phyloP scores from a whole-genome alignment of 257 asterid species.

The Linaria vulgaris region DNA sequence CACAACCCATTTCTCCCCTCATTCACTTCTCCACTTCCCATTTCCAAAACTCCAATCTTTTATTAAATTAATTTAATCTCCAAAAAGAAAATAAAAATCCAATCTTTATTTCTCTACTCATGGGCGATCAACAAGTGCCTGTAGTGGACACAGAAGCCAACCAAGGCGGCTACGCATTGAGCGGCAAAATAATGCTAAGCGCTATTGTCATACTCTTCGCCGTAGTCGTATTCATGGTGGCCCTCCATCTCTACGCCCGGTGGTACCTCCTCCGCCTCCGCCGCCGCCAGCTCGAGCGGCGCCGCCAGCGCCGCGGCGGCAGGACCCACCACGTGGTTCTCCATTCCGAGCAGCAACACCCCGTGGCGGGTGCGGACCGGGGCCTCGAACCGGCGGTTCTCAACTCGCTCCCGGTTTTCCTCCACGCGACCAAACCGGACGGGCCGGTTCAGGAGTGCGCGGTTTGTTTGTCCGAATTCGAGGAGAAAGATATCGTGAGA shows the following conservation, averaged over 20 bases:
- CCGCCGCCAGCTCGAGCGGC: conserved; percentile 51
- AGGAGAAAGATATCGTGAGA: conserved; percentile 58
- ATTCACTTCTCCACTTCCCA: not conserved
- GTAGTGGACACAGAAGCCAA: conserved; percentile 5
- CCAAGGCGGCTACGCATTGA: conserved; percentile 44
- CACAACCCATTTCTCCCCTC: not conserved
- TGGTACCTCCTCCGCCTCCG: conserved; percentile 59
- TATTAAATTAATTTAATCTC: no score
- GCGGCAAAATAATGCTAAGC: conserved; percentile 74
- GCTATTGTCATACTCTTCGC: conserved; percentile 56
- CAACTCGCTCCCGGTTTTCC: conserved; percentile 54
- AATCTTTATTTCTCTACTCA: not conserved
- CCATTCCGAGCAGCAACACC: conserved; percentile 36
- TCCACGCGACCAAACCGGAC: conserved; percentile 35
- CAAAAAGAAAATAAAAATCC: no score
- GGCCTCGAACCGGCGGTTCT: conserved; percentile 66
- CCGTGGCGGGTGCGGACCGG: conserved; percentile 32
- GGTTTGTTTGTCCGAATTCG: conserved; percentile 76
- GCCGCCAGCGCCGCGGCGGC: conserved; percentile 44
- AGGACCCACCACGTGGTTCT: conserved; percentile 55
- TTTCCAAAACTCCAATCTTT: not conserved
- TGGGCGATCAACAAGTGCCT: not conserved
- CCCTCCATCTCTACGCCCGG: conserved; percentile 58
- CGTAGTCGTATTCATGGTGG: conserved; percentile 56
- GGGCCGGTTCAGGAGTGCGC: conserved; percentile 57